A percentile compares a stretch with the other conserved stretches of the same genome.
Conservation (phyloP, 495 filamentous ascomycete genomes). For the Podospora didyma region DNA sequence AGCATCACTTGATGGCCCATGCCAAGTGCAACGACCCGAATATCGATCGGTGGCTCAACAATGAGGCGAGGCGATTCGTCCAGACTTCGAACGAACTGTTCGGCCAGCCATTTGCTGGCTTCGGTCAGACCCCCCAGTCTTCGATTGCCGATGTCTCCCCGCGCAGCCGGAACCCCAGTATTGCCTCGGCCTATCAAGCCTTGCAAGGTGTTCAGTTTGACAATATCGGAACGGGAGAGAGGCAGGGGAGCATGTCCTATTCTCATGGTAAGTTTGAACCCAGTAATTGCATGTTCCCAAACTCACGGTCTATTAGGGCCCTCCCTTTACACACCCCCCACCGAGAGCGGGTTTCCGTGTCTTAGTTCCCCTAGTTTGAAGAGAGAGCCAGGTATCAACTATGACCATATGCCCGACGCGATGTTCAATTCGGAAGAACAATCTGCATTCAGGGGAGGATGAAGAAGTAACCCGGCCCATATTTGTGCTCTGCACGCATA, state of each 20-base stretch:
- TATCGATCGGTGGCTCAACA: constrained; percentile 44
- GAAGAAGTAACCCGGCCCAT: background rate
- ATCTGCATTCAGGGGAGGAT: constrained; percentile 12
- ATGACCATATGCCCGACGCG: constrained; percentile 28
- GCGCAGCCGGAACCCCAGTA: constrained; percentile 19
- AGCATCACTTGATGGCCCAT: constrained; percentile 56
- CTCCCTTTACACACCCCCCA: constrained; percentile 17
- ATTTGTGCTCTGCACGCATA: background rate
- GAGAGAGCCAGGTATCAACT: constrained; percentile 22
- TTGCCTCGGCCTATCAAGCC: constrained; percentile 17
- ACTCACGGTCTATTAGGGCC: constrained; percentile 6
- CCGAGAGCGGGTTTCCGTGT: constrained; percentile 12
- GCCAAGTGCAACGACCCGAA: constrained; percentile 53
- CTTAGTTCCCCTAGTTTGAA: constrained; percentile 17
- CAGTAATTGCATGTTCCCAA: background rate
- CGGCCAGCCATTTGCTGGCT: constrained; percentile 24
- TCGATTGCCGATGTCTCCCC: constrained; percentile 8
- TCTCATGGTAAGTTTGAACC: constrained; percentile 20
- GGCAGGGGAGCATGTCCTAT: constrained; percentile 23
- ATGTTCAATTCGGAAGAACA: constrained; percentile 21
- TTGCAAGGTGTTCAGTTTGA: constrained; percentile 16
- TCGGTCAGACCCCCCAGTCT: constrained; percentile 5
- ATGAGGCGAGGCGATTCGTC: constrained; percentile 39
- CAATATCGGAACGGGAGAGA: constrained; percentile 8
- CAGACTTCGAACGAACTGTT: constrained; percentile 29